Evolutionary conservation across 345 rosid genomes (phyloP).

Genomic region (Brassica juncea): DNA sequence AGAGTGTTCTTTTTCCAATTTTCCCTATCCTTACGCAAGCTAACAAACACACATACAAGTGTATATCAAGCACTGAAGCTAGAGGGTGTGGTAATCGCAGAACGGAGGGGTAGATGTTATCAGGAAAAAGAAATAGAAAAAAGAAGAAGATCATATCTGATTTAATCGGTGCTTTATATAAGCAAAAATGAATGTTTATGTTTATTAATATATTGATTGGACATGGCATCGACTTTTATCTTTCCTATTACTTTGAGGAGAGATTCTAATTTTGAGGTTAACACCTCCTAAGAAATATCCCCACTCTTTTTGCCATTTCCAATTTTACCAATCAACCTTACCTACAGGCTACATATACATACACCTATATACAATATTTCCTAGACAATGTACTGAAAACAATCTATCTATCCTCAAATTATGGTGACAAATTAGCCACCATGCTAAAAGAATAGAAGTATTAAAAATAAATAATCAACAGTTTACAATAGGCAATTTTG

Average conservation of each 20-base stretch:
- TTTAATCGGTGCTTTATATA: constrained; percentile 9
- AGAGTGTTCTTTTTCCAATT: no score
- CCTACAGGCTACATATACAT: not conserved
- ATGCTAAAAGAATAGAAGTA: not conserved
- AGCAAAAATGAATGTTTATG: not conserved
- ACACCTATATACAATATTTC: not conserved
- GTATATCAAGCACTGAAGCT: constrained; percentile 25
- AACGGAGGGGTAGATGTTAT: constrained; percentile 10
- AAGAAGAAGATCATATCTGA: not conserved
- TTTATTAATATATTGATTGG: constrained; percentile 26
- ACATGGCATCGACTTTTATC: constrained; percentile 39
- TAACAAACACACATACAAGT: not conserved
- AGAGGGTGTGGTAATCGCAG: constrained; percentile 22
- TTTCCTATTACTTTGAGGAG: constrained; percentile 36
- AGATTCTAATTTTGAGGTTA: constrained; percentile 41
- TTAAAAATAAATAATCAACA: not conserved
- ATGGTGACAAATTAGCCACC: not conserved
- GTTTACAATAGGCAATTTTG: not conserved
- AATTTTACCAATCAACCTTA: constrained; percentile 29
- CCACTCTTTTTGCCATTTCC: constrained; percentile 20
- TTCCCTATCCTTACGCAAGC: not conserved
- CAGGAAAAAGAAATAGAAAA: constrained; percentile 13
- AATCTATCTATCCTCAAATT: not conserved
- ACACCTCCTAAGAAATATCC: constrained; percentile 33
- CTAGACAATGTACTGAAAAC: not conserved